Conservation (phyloP, 1,284 basidiomycete genomes). For the Irpex sp. region DNA sequence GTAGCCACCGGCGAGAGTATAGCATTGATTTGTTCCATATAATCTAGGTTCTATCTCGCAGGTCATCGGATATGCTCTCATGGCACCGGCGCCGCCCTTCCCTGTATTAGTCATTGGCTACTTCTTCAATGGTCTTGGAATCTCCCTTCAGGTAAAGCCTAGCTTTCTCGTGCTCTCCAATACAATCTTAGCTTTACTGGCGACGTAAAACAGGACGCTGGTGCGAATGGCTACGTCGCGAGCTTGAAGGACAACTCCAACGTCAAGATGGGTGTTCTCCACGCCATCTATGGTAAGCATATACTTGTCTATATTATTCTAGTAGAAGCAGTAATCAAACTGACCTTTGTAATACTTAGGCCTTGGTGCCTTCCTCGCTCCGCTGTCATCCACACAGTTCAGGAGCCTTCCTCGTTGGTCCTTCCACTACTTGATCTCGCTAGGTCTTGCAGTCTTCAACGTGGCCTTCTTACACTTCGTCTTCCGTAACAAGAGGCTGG, state of each 20-base stretch:
- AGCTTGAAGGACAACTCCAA: conserved; percentile 41
- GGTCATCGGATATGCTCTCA: conserved; percentile 46
- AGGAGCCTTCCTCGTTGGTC: conserved; percentile 49
- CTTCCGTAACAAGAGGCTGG: conserved; percentile 54
- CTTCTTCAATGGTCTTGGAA: conserved; percentile 59
- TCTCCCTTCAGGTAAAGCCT: conserved; percentile 44
- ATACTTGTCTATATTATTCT: not conserved
- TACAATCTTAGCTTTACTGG: not conserved
- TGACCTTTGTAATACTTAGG: conserved; percentile 31
- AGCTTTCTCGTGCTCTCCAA: not conserved
- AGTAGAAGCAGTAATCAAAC: not conserved
- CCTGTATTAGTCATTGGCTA: conserved; percentile 58
- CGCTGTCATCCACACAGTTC: conserved; percentile 65
- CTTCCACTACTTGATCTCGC: conserved; percentile 60
- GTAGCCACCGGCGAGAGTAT: no score
- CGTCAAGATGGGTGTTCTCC: conserved; percentile 61
- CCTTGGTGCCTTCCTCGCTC: conserved; percentile 54
- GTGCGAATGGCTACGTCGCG: conserved; percentile 54
- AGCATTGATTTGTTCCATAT: no score
- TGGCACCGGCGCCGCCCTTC: conserved; percentile 62
- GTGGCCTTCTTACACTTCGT: conserved; percentile 38
- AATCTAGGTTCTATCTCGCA: conserved; percentile 31
- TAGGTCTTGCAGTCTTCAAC: conserved; percentile 52
- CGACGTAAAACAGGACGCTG: conserved; percentile 39
- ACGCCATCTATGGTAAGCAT: conserved; percentile 39